Evolutionary conservation across 176 grass and related monocot species (phyloP).

Genomic region (Oryza australiensis): DNA sequence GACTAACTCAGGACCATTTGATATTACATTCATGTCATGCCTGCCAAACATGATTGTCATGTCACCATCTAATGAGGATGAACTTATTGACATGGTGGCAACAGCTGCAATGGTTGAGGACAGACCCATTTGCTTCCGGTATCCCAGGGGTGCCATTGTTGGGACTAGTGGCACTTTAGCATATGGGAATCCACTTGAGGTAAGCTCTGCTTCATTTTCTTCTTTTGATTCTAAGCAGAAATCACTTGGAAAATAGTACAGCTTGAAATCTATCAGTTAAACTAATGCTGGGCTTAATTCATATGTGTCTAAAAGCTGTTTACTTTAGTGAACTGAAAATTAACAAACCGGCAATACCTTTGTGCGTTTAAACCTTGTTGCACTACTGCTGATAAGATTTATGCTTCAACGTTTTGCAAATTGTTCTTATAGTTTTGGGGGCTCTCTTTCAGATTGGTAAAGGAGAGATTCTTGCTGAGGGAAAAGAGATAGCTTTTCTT

Average conservation of each 20-base stretch:
- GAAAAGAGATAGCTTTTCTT: conserved; percentile 68
- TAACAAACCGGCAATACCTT: neutral
- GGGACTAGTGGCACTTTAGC: conserved; percentile 35
- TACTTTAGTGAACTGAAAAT: neutral
- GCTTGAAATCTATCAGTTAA: neutral
- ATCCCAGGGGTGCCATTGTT: conserved; percentile 56
- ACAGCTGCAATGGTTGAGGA: conserved; percentile 59
- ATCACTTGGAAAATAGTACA: neutral
- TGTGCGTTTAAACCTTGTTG: neutral
- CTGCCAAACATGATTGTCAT: conserved; percentile 87
- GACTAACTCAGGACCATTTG: conserved; percentile 61
- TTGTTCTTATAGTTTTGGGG: neutral
- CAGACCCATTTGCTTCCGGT: conserved; percentile 66
- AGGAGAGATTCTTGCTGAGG: conserved; percentile 64
- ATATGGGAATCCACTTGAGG: conserved; percentile 55
- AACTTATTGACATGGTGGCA: conserved; percentile 71
- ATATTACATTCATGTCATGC: conserved; percentile 77
- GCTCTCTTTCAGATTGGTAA: conserved; percentile 67
- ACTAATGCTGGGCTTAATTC: neutral
- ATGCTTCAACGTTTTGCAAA: neutral
- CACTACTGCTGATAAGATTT: neutral
- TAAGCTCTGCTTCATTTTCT: conserved; percentile 35
- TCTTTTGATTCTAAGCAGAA: neutral
- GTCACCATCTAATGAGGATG: conserved; percentile 72
- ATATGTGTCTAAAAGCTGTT: neutral